Conservation (phyloP, 257 asterid species). For the Nyctanthes arbortristis region DNA sequence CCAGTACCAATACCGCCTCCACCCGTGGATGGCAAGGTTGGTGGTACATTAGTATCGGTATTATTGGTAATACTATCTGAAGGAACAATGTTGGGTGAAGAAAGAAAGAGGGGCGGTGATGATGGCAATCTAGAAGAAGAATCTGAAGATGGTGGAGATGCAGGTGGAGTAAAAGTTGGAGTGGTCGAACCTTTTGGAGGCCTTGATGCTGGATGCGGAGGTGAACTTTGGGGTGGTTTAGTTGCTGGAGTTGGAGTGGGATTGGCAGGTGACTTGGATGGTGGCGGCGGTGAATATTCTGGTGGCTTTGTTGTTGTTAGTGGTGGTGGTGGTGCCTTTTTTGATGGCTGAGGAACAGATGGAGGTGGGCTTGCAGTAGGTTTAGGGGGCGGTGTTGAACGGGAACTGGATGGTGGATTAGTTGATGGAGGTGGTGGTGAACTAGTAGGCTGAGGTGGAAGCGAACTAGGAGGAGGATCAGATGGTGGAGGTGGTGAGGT, state of each 20-base stretch:
- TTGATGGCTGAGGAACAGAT: slow-evolving; percentile 31
- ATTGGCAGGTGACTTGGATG: slow-evolving; percentile 21
- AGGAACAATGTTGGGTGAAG: slow-evolving; percentile 25
- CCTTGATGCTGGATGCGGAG: not conserved
- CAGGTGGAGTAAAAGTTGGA: slow-evolving; percentile 1
- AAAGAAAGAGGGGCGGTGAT: slow-evolving; percentile 23
- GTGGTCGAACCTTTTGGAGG: not conserved
- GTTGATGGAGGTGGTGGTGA: slow-evolving; percentile 44
- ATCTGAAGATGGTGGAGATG: not conserved
- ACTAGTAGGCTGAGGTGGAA: slow-evolving; percentile 43
- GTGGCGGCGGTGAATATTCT: slow-evolving; percentile 40
- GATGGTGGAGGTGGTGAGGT: slow-evolving; percentile 29
- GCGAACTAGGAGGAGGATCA: slow-evolving; percentile 29
- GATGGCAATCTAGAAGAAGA: not conserved
- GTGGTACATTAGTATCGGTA: slow-evolving; percentile 13
- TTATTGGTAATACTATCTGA: slow-evolving; percentile 24
- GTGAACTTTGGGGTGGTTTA: not conserved
- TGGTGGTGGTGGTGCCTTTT: slow-evolving; percentile 44
- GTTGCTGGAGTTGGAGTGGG: slow-evolving; percentile 27
- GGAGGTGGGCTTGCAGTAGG: slow-evolving; percentile 27
- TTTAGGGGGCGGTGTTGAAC: slow-evolving; percentile 35
- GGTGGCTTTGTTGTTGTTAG: slow-evolving; percentile 35
- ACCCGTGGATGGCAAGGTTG: slow-evolving; percentile 29
- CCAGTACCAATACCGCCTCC: slow-evolving; percentile 39
- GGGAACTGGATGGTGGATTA: slow-evolving; percentile 18